A percentile compares a stretch with the other conserved stretches of the same genome.
Conservation (phyloP, 2,329 filamentous ascomycete species). For the Alternaria brassicicola region DNA sequence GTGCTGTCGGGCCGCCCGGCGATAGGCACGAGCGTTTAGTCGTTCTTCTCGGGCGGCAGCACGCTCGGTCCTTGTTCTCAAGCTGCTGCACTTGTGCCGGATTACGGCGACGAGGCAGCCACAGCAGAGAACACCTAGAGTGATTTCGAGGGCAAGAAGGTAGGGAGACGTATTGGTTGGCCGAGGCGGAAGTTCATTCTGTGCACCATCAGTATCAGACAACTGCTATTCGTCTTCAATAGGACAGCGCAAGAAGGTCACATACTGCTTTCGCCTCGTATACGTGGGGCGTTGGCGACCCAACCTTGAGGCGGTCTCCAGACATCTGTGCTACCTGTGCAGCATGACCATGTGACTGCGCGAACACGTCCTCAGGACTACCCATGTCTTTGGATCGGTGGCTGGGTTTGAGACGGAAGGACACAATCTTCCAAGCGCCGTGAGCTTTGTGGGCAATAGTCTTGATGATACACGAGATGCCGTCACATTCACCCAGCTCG, state of each 20-base stretch:
- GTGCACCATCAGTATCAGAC: neutral
- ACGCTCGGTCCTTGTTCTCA: slow-evolving; percentile 59
- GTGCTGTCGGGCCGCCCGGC: slow-evolving; percentile 59
- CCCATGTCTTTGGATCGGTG: slow-evolving; percentile 32
- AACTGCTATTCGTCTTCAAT: neutral
- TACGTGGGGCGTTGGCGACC: slow-evolving; percentile 18
- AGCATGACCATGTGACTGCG: slow-evolving; percentile 21
- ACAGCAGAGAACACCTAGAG: slow-evolving; percentile 54
- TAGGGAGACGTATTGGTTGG: slow-evolving; percentile 38
- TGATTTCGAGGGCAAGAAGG: slow-evolving; percentile 51
- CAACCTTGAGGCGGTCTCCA: slow-evolving; percentile 21
- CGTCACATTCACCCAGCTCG: slow-evolving; percentile 52
- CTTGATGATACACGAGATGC: slow-evolving; percentile 51
- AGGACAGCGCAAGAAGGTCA: neutral
- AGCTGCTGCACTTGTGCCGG: slow-evolving; percentile 56
- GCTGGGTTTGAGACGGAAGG: slow-evolving; percentile 36
- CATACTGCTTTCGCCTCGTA: slow-evolving; percentile 19
- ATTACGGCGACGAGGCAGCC: slow-evolving; percentile 53
- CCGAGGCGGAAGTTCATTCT: slow-evolving; percentile 29
- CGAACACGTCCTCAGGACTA: slow-evolving; percentile 29
- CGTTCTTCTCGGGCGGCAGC: slow-evolving; percentile 62
- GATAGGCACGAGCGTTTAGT: slow-evolving; percentile 58
- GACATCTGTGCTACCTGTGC: slow-evolving; percentile 27
- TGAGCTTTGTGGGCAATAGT: slow-evolving; percentile 47
- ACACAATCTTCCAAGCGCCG: slow-evolving; percentile 41